These are phyloP conservation scores for Eudorina sp. DNA, from an alignment of 139 green algal species.

Conservation along the genomic window DNA sequence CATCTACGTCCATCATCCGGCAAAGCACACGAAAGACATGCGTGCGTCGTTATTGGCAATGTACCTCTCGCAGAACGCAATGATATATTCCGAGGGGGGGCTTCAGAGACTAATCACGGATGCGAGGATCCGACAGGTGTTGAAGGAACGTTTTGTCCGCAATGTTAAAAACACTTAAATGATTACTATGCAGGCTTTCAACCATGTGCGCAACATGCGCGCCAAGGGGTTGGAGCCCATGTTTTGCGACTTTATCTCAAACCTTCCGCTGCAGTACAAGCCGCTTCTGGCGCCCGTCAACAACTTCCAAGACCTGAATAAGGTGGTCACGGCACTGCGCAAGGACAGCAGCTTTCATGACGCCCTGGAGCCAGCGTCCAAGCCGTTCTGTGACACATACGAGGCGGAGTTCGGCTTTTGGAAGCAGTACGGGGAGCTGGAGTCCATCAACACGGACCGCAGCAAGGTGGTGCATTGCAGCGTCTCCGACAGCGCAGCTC, in stretches of 20 bases:
- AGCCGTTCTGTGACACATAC: background rate
- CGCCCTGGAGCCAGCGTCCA: background rate
- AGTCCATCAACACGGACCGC: background rate
- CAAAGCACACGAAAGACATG: too few species aligned
- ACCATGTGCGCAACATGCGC: background rate
- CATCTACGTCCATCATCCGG: too few species aligned
- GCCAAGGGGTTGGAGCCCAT: background rate
- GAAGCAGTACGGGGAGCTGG: background rate
- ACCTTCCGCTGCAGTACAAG: background rate
- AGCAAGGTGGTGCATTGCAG: background rate
- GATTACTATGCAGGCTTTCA: background rate
- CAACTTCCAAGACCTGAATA: background rate
- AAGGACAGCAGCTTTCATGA: background rate
- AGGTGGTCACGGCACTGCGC: background rate
- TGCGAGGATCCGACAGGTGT: too few species aligned
- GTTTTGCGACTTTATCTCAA: background rate
- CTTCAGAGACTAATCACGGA: too few species aligned
- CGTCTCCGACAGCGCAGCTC: background rate
- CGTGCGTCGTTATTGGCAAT: too few species aligned
- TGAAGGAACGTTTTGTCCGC: too few species aligned
- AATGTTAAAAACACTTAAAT: background rate
- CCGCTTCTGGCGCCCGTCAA: background rate
- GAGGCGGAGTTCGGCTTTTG: background rate
- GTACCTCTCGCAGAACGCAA: too few species aligned
- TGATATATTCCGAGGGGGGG: too few species aligned